Conservation (phyloP, 257 asterid genomes). For the Solanum boliviense region DNA sequence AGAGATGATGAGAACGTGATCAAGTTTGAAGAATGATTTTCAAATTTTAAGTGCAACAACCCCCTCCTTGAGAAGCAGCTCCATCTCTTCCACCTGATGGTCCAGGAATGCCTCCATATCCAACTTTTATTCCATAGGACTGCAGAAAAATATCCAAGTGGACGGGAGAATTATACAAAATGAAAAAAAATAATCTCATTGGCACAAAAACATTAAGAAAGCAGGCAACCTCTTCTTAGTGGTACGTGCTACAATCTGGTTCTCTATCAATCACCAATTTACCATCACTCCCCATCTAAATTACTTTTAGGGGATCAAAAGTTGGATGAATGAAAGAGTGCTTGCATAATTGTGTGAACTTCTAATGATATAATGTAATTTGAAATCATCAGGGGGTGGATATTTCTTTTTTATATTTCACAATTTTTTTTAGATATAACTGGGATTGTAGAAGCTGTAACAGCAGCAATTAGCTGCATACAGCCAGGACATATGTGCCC, state of each 20-base stretch:
- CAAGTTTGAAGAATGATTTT: neutral
- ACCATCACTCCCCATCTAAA: neutral
- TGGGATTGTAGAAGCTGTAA: neutral
- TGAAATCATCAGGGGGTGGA: neutral
- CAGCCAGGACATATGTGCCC: neutral
- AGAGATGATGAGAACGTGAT: neutral
- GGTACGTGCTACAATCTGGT: neutral
- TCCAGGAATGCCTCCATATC: constrained; percentile 72
- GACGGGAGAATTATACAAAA: neutral
- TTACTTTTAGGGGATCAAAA: neutral
- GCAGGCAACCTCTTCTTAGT: neutral
- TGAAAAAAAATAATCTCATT: neutral
- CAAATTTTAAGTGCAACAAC: constrained; percentile 41
- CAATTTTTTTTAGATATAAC: neutral
- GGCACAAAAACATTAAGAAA: neutral
- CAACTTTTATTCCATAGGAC: constrained; percentile 91
- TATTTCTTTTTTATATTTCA: neutral
- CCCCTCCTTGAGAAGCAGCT: constrained; percentile 66
- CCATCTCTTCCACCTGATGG: constrained; percentile 75
- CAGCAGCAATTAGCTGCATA: neutral
- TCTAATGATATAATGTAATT: neutral
- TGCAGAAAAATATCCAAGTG: constrained; percentile 13
- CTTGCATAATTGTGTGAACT: neutral
- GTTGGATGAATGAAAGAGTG: neutral
- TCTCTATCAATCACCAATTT: neutral